Evolutionary conservation across 306 rosid genomes (phyloP).

Genomic region (Citrullus colocynthis): DNA sequence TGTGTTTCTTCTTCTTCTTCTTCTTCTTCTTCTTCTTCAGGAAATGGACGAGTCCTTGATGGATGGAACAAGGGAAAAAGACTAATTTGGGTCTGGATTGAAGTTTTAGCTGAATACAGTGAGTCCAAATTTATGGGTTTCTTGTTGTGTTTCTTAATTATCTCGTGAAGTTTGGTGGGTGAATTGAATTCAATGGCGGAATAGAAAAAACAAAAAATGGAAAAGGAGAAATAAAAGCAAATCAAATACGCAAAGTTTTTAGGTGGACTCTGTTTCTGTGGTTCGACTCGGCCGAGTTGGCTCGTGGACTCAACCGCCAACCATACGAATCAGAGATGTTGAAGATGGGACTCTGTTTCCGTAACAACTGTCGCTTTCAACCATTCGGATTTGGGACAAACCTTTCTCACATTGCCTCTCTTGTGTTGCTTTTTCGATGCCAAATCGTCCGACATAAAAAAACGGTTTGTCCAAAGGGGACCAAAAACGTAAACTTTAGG

Average conservation of each 20-base stretch:
- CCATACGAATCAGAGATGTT: background rate
- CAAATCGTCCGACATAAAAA: no score
- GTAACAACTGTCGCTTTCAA: background rate
- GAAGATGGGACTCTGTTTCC: background rate
- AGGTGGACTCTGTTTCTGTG: background rate
- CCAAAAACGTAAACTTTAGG: no score
- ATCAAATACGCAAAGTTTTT: background rate
- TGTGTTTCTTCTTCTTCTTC: background rate
- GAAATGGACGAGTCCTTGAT: background rate
- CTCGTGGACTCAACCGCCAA: background rate
- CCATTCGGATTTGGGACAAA: background rate
- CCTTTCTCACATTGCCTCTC: no score
- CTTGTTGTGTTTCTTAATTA: background rate
- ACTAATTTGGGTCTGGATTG: background rate
- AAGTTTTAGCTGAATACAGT: background rate
- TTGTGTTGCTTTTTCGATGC: no score
- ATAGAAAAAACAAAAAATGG: background rate
- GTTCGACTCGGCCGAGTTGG: background rate
- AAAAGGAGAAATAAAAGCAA: background rate
- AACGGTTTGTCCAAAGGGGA: no score
- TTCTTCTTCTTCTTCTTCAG: background rate
- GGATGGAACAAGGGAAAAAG: background rate
- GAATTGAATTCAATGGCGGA: background rate
- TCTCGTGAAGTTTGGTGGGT: slow-evolving; percentile 8
- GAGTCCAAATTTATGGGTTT: background rate